Evolutionary conservation across 2,329 filamentous ascomycete species (phyloP), one percentile per base, ranked within the genome.

Genomic region (Colletotrichum filicis): DNA sequence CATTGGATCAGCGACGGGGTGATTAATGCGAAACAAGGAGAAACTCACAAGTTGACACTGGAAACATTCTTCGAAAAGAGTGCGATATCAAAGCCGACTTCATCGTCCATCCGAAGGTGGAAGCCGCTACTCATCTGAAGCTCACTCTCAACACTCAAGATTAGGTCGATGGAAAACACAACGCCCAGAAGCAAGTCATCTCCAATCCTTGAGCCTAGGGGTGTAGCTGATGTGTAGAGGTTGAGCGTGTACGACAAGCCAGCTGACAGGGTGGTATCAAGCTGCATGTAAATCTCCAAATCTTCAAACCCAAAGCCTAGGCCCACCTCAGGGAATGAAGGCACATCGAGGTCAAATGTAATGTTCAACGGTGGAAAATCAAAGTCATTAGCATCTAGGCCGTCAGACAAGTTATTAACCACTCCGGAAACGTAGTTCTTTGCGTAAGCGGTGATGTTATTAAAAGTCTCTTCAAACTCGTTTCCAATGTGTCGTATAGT

Each of bases 41-140:
- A 56, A 26, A 81, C 88, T 84, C 80, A 90, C 88, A 89, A 83
- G 3, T 78, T 81, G 8, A 90, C 79, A 1, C 81, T 80, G 0
- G 87, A 85, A 0, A 90, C 81, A 8, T 87, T 82, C 2, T 85
- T 79, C 28, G 83, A 81, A 60, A 91, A 91, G 30, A 91, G 76
- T 0, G 83, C 80, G 19, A 91, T 82, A 1, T 87, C 81, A 26
- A 91, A 79, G 0, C 79, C 78, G 1, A 89, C 76, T 0, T 85
- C 85, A 56, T 90, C 86, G 4, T 91, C 85, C 0, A 91, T 78
- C 64, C 85, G 84, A 66, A 91, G 82, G 74, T 91, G 89, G 42
- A 92, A 86, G 0, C 89, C 89, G 22, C 82, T 87, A 61, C 82
- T 86, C 14, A 91, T 86, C 32, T 86, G 83, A 26, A 91, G 81